Evolutionary conservation across 495 filamentous ascomycete species (phyloP).

Genomic region (Amphirosellinia nigrospora): DNA sequence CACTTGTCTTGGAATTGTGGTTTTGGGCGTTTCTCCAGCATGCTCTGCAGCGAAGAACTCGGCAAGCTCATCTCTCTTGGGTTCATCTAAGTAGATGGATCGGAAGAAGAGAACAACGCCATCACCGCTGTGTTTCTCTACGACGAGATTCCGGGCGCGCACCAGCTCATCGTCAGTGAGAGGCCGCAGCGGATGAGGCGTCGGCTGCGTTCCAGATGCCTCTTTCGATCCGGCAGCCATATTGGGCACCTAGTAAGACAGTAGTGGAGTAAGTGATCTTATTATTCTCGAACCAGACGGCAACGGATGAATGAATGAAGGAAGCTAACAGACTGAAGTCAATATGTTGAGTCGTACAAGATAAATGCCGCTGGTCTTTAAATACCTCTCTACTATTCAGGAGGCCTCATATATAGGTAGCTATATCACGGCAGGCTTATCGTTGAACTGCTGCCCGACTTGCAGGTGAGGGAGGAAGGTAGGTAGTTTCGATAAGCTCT

Average conservation of each 20-base stretch:
- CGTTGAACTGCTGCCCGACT: not conserved
- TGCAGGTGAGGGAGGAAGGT: slow-evolving; percentile 4
- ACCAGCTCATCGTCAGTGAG: slow-evolving; percentile 63
- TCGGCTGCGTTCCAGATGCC: slow-evolving; percentile 13
- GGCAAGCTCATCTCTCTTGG: slow-evolving; percentile 61
- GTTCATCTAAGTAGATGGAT: slow-evolving; percentile 66
- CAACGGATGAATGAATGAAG: too few relatives aligned
- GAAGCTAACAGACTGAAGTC: not conserved
- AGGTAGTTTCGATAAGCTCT: slow-evolving; percentile 6
- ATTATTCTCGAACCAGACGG: not conserved
- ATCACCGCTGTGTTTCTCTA: slow-evolving; percentile 36
- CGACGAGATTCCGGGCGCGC: slow-evolving; percentile 40
- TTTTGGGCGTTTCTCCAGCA: slow-evolving; percentile 43
- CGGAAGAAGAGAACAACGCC: slow-evolving; percentile 63
- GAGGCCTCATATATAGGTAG: not conserved
- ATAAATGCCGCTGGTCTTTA: slow-evolving; percentile 6
- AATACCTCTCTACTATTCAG: slow-evolving; percentile 9
- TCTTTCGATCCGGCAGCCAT: slow-evolving; percentile 31
- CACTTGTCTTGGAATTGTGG: slow-evolving; percentile 65
- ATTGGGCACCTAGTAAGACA: slow-evolving; percentile 16
- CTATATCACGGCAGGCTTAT: slow-evolving; percentile 17
- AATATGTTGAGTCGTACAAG: not conserved
- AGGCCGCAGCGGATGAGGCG: slow-evolving; percentile 65
- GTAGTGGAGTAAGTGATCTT: not conserved
- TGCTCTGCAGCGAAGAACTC: slow-evolving; percentile 53